Evolutionary conservation across 352 stramenopile genomes (phyloP).

Genomic region (Blastocystis sp.): DNA sequence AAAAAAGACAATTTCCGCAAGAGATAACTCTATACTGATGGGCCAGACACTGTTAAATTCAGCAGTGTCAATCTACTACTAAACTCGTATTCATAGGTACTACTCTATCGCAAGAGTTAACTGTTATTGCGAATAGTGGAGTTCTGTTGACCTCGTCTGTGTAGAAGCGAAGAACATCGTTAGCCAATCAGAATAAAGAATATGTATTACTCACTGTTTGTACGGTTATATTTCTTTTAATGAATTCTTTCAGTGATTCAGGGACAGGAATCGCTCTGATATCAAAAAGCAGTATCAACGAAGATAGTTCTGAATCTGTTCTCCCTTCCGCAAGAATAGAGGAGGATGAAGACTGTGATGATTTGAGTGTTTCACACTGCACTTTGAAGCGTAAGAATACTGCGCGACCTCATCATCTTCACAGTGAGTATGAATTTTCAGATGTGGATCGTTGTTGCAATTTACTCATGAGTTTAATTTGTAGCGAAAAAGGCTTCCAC

Average conservation of each 20-base stretch:
- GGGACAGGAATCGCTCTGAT: background rate
- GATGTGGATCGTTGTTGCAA: background rate
- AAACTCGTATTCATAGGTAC: background rate
- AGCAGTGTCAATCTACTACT: background rate
- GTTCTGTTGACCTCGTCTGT: no score
- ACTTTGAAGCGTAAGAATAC: background rate
- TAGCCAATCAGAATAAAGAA: background rate
- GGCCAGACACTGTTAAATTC: background rate
- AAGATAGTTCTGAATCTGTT: background rate
- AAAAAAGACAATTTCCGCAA: background rate
- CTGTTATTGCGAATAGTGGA: no score
- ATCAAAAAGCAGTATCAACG: background rate
- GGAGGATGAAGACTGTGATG: background rate
- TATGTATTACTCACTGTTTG: background rate
- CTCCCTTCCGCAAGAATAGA: background rate
- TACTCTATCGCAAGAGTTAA: background rate
- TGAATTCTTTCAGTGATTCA: background rate
- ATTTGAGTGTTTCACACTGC: background rate
- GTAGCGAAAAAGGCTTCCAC: background rate
- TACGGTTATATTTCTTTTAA: background rate
- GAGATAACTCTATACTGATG: background rate
- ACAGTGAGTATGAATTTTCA: background rate
- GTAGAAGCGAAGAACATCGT: background rate
- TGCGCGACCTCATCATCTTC: background rate
- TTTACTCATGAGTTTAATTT: background rate